Base-by-base conservation (phyloP, 2,329 filamentous ascomycete genomes). In the Fusarium verticillioides region DNA sequence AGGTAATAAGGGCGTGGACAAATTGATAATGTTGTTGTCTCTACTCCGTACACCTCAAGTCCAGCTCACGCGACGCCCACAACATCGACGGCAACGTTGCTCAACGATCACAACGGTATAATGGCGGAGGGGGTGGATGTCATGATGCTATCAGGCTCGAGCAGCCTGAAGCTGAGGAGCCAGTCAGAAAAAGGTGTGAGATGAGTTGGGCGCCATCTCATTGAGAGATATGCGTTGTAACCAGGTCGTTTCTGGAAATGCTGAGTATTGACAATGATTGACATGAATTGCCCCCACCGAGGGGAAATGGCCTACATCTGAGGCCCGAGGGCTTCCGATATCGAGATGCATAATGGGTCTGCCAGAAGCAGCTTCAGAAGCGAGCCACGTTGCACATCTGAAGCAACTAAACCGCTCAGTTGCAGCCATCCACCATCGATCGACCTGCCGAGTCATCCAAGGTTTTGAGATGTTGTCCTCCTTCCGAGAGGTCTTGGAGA, bases 371-470 rank as follows among this genome's bases (percentile, higher is more conserved):
- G 73, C 75, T 75, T 73, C 69, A 74, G 73, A 79, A 70, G 72
- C 77, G 77, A 78, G 80, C 80, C 80, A 81, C 80, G 80, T 81
- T 81, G 80, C 80, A 81, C 74, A 65, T 63, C 72, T 76, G 75
- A 71, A 70, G 75, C 76, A 76, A 69, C 73, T 78, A 77, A 75
- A 75, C 77, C 77, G 74, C 75, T 77, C 76, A 78, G 73, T 75
- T 72, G 71, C 76, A 78, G 76, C 69, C 57, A 63, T 66, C 61
- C 64, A 66, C 65, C 60, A 56, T 71, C 64, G 53, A 64, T 63
- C 58, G 52, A 69, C 66, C 52, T 53, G 59, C 52, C 66, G 42
- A 69, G 43, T 59, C 75, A 75, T 74, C 64, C 69, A 77, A 75
- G 59, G 65, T 52, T 63, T 70, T 66, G 63, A 69, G 59, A 71